A percentile compares a stretch with the other conserved stretches of the same genome.
Conservation (phyloP, 2,329 filamentous ascomycete genomes). For the Tolypocladium paradoxum region DNA sequence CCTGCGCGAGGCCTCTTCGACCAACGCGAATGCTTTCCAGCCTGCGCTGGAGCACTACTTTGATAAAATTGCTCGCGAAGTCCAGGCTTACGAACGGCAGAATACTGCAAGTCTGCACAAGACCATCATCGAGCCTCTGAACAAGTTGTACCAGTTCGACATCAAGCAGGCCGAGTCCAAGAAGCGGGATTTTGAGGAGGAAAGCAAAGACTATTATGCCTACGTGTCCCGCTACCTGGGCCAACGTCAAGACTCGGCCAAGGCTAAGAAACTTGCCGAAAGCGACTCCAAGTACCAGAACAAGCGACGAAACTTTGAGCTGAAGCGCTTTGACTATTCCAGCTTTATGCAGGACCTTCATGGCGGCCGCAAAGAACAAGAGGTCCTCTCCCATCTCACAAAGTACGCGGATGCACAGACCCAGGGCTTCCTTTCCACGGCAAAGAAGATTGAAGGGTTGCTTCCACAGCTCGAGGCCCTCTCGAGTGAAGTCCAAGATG, state of each 20-base stretch:
- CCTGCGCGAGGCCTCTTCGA: conserved; percentile 74
- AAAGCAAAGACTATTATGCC: conserved; percentile 96
- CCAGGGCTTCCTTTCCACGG: conserved; percentile 66
- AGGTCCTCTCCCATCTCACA: conserved; percentile 87
- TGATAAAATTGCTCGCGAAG: conserved; percentile 89
- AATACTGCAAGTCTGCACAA: conserved; percentile 80
- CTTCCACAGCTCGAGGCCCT: conserved; percentile 85
- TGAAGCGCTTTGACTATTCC: conserved; percentile 97
- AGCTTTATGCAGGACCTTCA: conserved; percentile 99
- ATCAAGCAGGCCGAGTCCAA: conserved; percentile 97
- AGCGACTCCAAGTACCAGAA: conserved; percentile 94
- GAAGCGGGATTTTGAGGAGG: conserved; percentile 96
- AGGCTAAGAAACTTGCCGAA: conserved; percentile 91
- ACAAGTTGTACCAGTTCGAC: conserved; percentile 83
- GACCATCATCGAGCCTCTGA: conserved; percentile 89
- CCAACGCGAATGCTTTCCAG: conserved; percentile 93
- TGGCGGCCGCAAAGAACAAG: conserved; percentile 95
- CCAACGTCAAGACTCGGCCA: conserved; percentile 87
- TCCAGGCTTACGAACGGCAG: conserved; percentile 73
- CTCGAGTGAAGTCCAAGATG: conserved; percentile 77
- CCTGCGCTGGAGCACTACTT: conserved; percentile 97
- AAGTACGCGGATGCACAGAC: conserved; percentile 90
- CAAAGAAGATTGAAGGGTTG: conserved; percentile 78
- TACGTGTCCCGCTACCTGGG: conserved; percentile 95
- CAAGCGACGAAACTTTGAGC: conserved; percentile 88